Base-by-base conservation (phyloP, 805 yeast species). In the Lipomyces sp. region DNA sequence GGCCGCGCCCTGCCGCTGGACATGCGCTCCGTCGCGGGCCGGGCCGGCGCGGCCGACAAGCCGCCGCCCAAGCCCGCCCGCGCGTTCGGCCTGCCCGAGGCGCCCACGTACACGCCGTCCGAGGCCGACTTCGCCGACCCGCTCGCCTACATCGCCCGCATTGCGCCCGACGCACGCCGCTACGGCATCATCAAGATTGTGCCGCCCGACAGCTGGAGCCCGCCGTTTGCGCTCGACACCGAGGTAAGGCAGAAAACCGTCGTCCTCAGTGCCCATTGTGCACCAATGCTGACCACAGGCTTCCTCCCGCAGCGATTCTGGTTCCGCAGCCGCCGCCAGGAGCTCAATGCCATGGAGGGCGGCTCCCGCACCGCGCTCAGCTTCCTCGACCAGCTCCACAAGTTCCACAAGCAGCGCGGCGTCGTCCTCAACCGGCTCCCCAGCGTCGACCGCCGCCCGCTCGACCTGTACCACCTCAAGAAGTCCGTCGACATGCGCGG, bases 111-210 rank as follows among this genome's bases (percentile, higher is more conserved):
- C 13, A 66, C 68, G 41, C 84, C 90, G 1, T 69, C 81, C 1
- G 69, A 68, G 18, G 73, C 72, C 23, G 82, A 85, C 59, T 78
- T 82, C 53, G 62, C 66, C 10, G 82, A 84, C 63, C 95, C 95
- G 0, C 77, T 83, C 19, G 66, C 65, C n/a, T 84, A 81, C 58
- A 70, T 86, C 16, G 83, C 84, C 21, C 71, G 77, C 13, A 66
- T 80, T 1, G 65, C 68, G 11, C 71, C 74, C 0, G 60, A 74
- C 8, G 95, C 93, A 2, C 67, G 64, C 29, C 64, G 69, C 26
- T 80, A 75, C 64, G 96, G 96, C 0, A 89, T 93, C 61, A 68
- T 88, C 39, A 90, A 89, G 62, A 64, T 90, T 2, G 71, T 77
- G 5, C 83, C 95, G 3, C 90, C 91, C 0, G 51, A 52, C 0